Conservation (phyloP, 2,329 filamentous ascomycete genomes). For the Phyllosticta citrichinensis region DNA sequence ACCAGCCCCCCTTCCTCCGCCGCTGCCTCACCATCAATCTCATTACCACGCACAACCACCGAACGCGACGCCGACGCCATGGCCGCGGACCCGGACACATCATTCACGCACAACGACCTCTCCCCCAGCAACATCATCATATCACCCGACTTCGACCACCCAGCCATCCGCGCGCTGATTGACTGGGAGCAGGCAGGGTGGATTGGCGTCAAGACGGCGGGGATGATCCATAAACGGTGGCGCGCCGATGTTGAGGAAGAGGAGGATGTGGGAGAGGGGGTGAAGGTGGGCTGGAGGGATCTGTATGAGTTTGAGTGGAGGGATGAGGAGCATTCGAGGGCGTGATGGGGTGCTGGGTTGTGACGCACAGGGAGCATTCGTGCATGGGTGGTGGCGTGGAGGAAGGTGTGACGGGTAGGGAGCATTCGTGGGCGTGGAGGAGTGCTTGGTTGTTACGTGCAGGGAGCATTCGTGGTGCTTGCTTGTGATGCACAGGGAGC, state of each 20-base stretch:
- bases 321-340: neutral
- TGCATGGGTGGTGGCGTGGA: no score
- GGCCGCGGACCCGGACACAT: neutral
- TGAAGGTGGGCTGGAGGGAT: neutral
- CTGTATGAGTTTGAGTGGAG: neutral
- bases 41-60: neutral
- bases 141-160: neutral
- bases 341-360: neutral
- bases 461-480: no score
- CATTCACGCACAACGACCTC: conserved; percentile 14
- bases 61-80: neutral
- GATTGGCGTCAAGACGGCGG: conserved; percentile 12
- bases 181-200: conserved; percentile 15
- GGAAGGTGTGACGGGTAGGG: no score
- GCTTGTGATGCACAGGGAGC: no score
- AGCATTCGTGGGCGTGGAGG: no score
- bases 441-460: no score
- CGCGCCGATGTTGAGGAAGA: conserved; percentile 2
- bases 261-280: neutral
- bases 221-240: conserved; percentile 7
- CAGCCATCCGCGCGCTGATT: conserved; percentile 11
- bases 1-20: neutral
- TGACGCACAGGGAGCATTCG: neutral
- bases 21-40: neutral
- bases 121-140: conserved; percentile 13